These are phyloP conservation scores for Opeltia flavorubescens DNA, from an alignment of 495 filamentous ascomycete species.

Conservation along the genomic window DNA sequence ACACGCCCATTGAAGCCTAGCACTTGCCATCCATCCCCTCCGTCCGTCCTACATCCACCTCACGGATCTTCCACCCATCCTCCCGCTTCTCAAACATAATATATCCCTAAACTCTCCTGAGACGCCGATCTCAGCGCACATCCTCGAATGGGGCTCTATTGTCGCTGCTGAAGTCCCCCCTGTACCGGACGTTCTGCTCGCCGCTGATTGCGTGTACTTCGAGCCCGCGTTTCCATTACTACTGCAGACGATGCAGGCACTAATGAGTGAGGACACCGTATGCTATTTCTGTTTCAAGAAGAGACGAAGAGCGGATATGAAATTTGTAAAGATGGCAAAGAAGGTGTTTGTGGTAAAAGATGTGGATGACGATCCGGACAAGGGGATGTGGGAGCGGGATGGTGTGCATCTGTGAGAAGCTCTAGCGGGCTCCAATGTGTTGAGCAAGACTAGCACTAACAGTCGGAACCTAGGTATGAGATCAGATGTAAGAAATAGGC, in stretches of 20 bases:
- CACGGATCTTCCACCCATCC: constrained; percentile 79
- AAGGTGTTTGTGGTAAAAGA: constrained; percentile 52
- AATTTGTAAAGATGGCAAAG: constrained; percentile 53
- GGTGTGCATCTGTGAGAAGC: constrained; percentile 42
- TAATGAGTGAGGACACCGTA: constrained; percentile 43
- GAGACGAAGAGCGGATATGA: constrained; percentile 60
- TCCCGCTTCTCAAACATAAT: constrained; percentile 69
- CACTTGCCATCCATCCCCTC: constrained; percentile 17
- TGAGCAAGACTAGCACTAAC: no score
- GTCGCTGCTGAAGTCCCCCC: neutral
- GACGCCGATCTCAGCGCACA: constrained; percentile 34
- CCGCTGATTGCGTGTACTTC: constrained; percentile 95
- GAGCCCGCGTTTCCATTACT: constrained; percentile 87
- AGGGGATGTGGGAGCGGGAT: constrained; percentile 36
- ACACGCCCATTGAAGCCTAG: constrained; percentile 19
- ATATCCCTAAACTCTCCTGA: constrained; percentile 54
- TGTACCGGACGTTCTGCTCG: constrained; percentile 62
- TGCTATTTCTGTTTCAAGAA: constrained; percentile 96
- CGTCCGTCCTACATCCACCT: constrained; percentile 37
- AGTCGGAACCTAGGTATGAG: neutral
- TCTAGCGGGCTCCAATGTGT: no score
- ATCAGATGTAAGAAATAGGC: neutral
- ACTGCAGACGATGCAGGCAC: constrained; percentile 55
- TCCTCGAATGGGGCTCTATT: constrained; percentile 61
- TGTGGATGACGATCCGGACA: constrained; percentile 35